Base-by-base conservation (phyloP, 768 basidiomycete species). In the Kwoniella dejecticola region DNA sequence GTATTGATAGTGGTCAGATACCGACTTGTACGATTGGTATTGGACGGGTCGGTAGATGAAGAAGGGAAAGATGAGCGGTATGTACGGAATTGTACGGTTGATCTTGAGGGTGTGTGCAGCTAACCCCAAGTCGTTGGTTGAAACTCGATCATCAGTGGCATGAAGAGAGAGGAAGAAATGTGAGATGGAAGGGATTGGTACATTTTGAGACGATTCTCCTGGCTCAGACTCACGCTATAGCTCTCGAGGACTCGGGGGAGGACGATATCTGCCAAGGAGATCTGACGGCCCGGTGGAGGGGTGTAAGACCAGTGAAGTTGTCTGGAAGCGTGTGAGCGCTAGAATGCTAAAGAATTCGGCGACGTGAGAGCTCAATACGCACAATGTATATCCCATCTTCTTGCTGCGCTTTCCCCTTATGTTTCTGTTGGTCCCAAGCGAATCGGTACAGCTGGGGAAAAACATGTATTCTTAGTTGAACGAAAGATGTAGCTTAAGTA, bases 61-160 rank as follows among this genome's bases (percentile, higher is more conserved):
- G 38, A 19, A 13, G 63, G 66, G 38, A 54, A 64, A 1, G 52
- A 19, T 1, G 70, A 59, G 23, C 70, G 66, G 30, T 62, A 72
- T 2, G 73, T 72, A 21, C 73, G 66, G 27, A 75, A 59, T 46
- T 72, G 68, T n/a, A 68, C 53, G 6, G 73, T 56, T 29, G 64
- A 57, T 23, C 68, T 54, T 17, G 47, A 12, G 12, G 69, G 69
- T 27, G 65, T 60, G 17, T 66, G 56, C 12, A 72, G 57, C 70
- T 72, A 19, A n/a, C 48, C 2, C 8, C 23, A 27, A 15, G 19
- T n/a, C n/a, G n/a, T n/a, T n/a, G n/a, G n/a, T n/a, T n/a, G n/a
- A 52, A n/a, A 6, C 29, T 36, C 2, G 27, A 47, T 10, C 36
- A 13, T 41, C 44, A 49, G 31, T 3, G 17, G 29, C n/a, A 21